Evolutionary conservation across 1,284 basidiomycete species (phyloP), one percentile per base, ranked within the genome.

Genomic region (Rhodofomes roseus): DNA sequence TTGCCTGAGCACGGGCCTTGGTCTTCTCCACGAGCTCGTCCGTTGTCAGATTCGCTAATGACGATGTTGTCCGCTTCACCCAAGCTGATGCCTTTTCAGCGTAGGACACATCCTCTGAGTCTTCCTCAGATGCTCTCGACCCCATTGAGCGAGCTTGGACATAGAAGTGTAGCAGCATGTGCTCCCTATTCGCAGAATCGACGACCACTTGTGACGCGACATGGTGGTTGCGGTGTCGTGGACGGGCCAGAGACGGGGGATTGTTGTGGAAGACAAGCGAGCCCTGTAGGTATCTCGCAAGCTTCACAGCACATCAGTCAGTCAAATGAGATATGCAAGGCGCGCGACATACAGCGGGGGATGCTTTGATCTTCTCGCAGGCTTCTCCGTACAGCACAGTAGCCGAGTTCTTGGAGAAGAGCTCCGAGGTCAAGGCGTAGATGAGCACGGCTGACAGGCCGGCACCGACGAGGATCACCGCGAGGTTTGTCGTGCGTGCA

Each of bases 321-420:
- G 43, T 56, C 8, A n/a, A 2, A 40, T 20, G n/a, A 25, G 29
- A 9, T n/a, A 5, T 39, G 3, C 53, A 76, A 55, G 52, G 43
- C 46, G 55, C 50, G 14, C n/a, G 52, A 56, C 78, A 56, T 61
- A 93, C 92, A 73, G 80, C 81, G 48, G 84, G 75, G 27, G 92
- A 95, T 8, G 81, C 78, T 66, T 90, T 86, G 62, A 97, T 92
- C 59, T 86, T 82, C 62, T 95, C 88, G 71, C 94, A 95, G 14
- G 93, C 92, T 64, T 94, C 86, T 43, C 85, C 85, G 71, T 95
- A 95, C 55, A 97, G 78, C 31, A 95, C 93, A 1, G 93, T 94
- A 1, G 95, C 93, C 31, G 93, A 96, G 75, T 97, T 98, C 70
- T 84, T 89, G 16, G 94, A 95, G 74, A 96, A 96, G 6, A 97